Evolutionary conservation across 1,284 basidiomycete genomes (phyloP), one percentile per base, ranked within the genome.

Genomic region (Cryptococcus sp.): DNA sequence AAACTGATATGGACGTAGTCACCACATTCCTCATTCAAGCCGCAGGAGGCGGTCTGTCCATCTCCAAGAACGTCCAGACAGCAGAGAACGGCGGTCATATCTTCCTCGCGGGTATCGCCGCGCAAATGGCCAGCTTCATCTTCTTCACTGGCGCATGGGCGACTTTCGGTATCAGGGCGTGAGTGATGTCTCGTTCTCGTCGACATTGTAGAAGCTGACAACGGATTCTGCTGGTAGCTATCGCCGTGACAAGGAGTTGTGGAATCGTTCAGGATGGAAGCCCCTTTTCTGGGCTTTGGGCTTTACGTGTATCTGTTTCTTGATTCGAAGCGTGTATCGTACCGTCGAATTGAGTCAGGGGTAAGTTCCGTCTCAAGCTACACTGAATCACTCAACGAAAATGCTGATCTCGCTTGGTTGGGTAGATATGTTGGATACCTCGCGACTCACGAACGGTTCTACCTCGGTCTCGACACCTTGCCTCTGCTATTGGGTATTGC

Each of bases 1-100:
- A 19, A 43, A 52, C 47, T 47, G 41, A 46, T 10, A 22, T 30
- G 4, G 19, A 22, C n/a, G 83, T 86, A 71, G 78, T 89, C 39
- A 78, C 81, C 11, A 89, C 87, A 0, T 89, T 89, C 78, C 75
- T 88, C 6, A 84, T 89, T 43, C 87, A 89, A 77, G 80, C 80
- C 30, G 73, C 73, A 10, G 81, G 81, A 16, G 80, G 80, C 27
- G 76, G 77, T 39, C 61, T 80, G 15, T 76, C 74, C 16, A 74
- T 70, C 13, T 67, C 71, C 10, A 65, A 71, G n/a, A 63, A 75
- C 19, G 42, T 57, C 19, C 66, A 62, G 22, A 67, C 61, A 16
- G 66, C 71, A 3, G 42, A 73, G 47, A 63, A 62, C 2, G 79
- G 79, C 13, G 63, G 62, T 17, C 66, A 87, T 83, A 81, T 88